Base-by-base conservation (phyloP, 768 basidiomycete genomes). In the Boletus subparvulus region DNA sequence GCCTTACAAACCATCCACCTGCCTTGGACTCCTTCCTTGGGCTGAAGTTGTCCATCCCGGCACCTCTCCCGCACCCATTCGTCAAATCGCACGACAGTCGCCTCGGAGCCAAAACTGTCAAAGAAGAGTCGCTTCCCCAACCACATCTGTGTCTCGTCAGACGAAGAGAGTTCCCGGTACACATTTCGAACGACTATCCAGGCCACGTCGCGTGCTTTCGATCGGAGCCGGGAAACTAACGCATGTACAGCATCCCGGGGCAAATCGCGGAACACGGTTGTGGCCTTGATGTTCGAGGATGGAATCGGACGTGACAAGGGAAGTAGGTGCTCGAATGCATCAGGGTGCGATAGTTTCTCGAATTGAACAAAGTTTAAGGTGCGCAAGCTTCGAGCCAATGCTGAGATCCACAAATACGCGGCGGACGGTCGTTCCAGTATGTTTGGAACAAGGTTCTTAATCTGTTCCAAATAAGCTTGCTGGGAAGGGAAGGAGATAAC, bases 401-500 rank as follows among this genome's bases (percentile, higher is more conserved):
- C 66, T 8, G 65, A 67, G 17, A 90, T 73, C 89, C 89, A 92
- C 16, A 46, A 53, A 17, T 73, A 66, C 1, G 73, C 71, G 4
- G 68, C 65, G 2, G 76, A 77, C 4, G 66, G 54, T 44, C 63
- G 64, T 14, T 76, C 72, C 2, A 85, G 66, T 35, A 81, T 68
- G 6, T 67, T 61, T 24, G 69, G 63, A 69, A 68, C 51, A 24
- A 67, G 40, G 13, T 16, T 14, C 48, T 47, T 58, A 13, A 67
- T 57, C 45, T 62, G 69, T 16, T 66, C 63, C 28, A 72, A 51
- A 53, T 82, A 90, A 10, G 77, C 61, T 50, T 73, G 71, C 65
- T 90, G 89, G 1, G 87, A 88, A 4, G 90, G 90, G 68, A 86
- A 88, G 6, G 74, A 69, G 9, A 76, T 62, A 16, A 80, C 69